phyloP scores from a whole-genome alignment of 257 asterid genomes.

The Solanum okadae region DNA sequence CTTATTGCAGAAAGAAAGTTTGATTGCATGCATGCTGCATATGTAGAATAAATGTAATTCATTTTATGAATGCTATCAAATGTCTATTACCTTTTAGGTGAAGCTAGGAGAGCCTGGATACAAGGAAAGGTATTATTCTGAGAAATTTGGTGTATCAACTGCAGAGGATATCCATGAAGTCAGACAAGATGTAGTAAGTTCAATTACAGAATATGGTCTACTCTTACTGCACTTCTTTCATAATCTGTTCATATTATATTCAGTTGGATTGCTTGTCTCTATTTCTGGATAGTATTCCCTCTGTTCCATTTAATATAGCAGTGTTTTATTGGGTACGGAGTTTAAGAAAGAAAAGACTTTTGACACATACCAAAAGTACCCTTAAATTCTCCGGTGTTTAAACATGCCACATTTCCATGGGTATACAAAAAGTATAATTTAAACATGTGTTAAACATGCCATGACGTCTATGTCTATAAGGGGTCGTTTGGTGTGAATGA shows the following conservation, averaged over 20 bases:
- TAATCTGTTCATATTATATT: neutral
- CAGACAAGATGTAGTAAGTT: constrained; percentile 69
- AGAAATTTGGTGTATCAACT: constrained; percentile 63
- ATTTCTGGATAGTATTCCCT: neutral
- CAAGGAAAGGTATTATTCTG: constrained; percentile 85
- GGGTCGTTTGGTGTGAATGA: neutral
- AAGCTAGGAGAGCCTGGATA: constrained; percentile 95
- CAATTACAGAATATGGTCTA: neutral
- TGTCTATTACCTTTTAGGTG: constrained; percentile 36
- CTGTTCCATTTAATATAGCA: neutral
- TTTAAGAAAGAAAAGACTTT: neutral
- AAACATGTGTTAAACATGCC: neutral
- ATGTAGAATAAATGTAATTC: neutral
- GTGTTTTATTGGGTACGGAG: neutral
- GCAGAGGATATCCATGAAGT: constrained; percentile 57
- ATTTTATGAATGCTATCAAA: neutral
- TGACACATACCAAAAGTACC: neutral
- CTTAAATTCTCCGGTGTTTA: neutral
- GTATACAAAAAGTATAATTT: neutral
- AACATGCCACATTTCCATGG: neutral
- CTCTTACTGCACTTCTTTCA: neutral
- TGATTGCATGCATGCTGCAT: neutral
- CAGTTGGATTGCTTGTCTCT: neutral
- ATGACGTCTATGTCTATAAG: neutral
- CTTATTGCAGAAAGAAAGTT: neutral